A percentile compares a stretch with the other conserved stretches of the same genome.
phyloP scores from a whole-genome alignment of 441 rosid species.

The Jatropha podagrica region DNA sequence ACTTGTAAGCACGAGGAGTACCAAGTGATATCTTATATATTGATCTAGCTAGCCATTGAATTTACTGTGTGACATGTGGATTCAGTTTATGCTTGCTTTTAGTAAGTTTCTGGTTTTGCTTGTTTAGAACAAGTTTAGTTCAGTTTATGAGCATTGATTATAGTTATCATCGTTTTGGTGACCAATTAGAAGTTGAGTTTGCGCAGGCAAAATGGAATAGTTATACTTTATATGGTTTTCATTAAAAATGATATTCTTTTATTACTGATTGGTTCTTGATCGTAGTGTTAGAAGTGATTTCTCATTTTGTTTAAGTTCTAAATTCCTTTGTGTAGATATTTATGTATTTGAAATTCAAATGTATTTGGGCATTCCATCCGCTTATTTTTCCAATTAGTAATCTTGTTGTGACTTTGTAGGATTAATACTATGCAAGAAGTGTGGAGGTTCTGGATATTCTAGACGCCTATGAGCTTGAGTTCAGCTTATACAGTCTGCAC shows the following conservation, averaged over 20 bases:
- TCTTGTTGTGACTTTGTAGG: constrained; percentile 33
- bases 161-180: background rate
- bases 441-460: constrained; percentile 68
- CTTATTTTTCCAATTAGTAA: background rate
- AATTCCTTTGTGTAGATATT: background rate
- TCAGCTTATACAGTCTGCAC: background rate
- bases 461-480: constrained; percentile 43
- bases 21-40: background rate
- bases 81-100: background rate
- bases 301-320: background rate
- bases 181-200: background rate
- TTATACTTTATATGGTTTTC: background rate
- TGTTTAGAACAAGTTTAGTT: background rate
- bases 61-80: background rate
- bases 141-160: background rate
- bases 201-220: background rate
- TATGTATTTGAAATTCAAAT: background rate
- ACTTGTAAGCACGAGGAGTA: background rate
- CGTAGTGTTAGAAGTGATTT: constrained; percentile 1
- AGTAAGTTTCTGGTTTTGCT: background rate
- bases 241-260: background rate
- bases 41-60: background rate
- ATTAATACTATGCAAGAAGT: constrained; percentile 64
- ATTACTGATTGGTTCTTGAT: background rate
- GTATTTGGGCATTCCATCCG: background rate